Conservation (phyloP, 495 filamentous ascomycete genomes). For the Aspergillus kassunensis region DNA sequence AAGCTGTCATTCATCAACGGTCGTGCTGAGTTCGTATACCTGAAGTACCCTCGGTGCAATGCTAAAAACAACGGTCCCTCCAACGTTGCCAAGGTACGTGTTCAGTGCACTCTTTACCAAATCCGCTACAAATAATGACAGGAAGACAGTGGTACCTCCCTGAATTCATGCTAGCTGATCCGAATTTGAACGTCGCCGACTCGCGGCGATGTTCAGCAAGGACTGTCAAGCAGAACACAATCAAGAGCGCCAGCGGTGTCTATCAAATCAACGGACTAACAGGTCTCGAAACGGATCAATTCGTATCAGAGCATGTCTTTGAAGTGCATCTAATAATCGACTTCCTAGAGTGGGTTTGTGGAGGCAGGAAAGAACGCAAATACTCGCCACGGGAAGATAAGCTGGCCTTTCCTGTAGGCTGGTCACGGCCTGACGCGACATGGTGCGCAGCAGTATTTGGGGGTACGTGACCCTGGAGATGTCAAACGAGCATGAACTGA, state of each 20-base stretch:
- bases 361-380: background rate
- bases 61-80: background rate
- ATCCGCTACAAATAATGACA: background rate
- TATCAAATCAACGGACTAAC: background rate
- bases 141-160: conserved; percentile 3
- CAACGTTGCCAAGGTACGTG: background rate
- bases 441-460: conserved; percentile 12
- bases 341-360: conserved; percentile 7
- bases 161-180: background rate
- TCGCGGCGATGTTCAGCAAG: background rate
- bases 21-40: background rate
- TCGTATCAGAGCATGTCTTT: conserved; percentile 7
- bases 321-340: conserved; percentile 1
- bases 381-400: background rate
- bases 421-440: conserved; percentile 4
- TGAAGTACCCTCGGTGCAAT: background rate
- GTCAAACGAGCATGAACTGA: background rate
- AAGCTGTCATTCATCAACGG: background rate
- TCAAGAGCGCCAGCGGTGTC: background rate
- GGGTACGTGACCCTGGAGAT: background rate
- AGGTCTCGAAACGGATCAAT: background rate
- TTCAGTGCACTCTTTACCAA: background rate
- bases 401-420: background rate
- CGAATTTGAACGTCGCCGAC: background rate
- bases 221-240: background rate